These are phyloP conservation scores for Geotrichum candidum DNA, from an alignment of 1,139 yeast species.

Conservation along the genomic window DNA sequence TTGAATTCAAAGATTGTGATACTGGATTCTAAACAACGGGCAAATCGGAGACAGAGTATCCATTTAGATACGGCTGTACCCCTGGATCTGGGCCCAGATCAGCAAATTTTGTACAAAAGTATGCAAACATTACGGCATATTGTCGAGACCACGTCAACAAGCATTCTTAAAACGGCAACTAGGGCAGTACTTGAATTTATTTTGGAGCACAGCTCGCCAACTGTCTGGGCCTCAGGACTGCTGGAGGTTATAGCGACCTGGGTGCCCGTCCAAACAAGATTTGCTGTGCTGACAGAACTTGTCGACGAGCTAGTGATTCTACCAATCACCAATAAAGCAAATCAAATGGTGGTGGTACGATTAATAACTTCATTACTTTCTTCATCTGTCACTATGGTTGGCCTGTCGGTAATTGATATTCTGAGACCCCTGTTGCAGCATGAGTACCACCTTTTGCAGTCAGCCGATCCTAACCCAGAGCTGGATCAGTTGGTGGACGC, in stretches of 20 bases:
- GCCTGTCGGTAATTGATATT: constrained; percentile 80
- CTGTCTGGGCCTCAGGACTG: constrained; percentile 6
- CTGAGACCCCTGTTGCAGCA: constrained; percentile 63
- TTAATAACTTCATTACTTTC: constrained; percentile 64
- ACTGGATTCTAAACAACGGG: constrained; percentile 1
- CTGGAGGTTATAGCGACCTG: constrained; percentile 39
- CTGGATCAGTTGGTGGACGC: constrained; percentile 21
- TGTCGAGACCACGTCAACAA: constrained; percentile 37
- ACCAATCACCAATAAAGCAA: constrained; percentile 31
- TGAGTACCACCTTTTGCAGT: constrained; percentile 33
- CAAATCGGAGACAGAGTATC: constrained; percentile 5
- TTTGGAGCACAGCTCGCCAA: constrained; percentile 2
- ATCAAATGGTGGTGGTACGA: constrained; percentile 48
- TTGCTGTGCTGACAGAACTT: constrained; percentile 50
- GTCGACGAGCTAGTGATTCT: constrained; percentile 32
- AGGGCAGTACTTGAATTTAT: constrained; percentile 33
- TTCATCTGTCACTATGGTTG: constrained; percentile 78
- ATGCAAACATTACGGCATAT: constrained; percentile 34
- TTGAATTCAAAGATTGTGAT: constrained; percentile 18
- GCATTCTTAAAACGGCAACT: constrained; percentile 37
- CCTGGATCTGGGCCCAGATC: constrained; percentile 12
- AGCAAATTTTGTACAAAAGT: constrained; percentile 21
- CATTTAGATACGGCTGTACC: constrained; percentile 5
- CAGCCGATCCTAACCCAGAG: constrained; percentile 6
- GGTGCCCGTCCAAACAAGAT: constrained; percentile 85